phyloP scores from a whole-genome alignment of 108 stramenopile species.

The Nitzschia sp. region DNA sequence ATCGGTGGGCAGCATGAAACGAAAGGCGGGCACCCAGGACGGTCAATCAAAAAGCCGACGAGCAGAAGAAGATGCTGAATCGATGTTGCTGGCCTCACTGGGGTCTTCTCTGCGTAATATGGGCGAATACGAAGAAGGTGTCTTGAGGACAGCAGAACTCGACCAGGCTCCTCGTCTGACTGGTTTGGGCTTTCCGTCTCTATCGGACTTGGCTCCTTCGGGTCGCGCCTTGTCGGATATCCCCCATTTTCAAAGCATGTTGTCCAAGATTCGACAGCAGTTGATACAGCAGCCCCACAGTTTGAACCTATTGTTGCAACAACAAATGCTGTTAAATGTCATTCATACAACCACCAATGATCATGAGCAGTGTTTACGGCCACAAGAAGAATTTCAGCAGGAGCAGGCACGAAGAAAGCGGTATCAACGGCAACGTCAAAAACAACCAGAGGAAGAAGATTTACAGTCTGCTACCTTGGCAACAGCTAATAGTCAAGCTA shows the following conservation, averaged over 20 bases:
- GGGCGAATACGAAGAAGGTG: conserved; percentile 61
- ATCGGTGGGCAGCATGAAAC: too few species aligned
- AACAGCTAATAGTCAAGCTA: too few species aligned
- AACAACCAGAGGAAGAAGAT: neutral
- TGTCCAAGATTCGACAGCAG: conserved; percentile 39
- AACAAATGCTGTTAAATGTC: conserved; percentile 61
- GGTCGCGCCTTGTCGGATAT: conserved; percentile 39
- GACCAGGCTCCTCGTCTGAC: conserved; percentile 53
- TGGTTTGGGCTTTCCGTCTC: conserved; percentile 30
- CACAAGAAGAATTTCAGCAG: conserved; percentile 30
- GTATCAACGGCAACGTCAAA: conserved; percentile 13
- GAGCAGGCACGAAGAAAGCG: conserved; percentile 19
- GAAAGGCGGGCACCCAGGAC: too few species aligned
- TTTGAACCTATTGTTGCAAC: conserved; percentile 47
- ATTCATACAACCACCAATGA: conserved; percentile 43
- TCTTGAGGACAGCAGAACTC: conserved; percentile 59
- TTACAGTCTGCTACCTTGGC: too few species aligned
- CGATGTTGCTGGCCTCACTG: conserved; percentile 61
- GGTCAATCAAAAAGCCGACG: too few species aligned
- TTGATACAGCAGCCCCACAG: conserved; percentile 28
- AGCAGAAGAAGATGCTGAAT: conserved; percentile 59
- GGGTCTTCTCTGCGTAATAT: conserved; percentile 45
- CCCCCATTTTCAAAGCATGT: conserved; percentile 53
- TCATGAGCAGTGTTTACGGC: conserved; percentile 25
- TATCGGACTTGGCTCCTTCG: conserved; percentile 24